Conservation (phyloP, 352 stramenopile genomes). For the Phytophthora palmivora region DNA sequence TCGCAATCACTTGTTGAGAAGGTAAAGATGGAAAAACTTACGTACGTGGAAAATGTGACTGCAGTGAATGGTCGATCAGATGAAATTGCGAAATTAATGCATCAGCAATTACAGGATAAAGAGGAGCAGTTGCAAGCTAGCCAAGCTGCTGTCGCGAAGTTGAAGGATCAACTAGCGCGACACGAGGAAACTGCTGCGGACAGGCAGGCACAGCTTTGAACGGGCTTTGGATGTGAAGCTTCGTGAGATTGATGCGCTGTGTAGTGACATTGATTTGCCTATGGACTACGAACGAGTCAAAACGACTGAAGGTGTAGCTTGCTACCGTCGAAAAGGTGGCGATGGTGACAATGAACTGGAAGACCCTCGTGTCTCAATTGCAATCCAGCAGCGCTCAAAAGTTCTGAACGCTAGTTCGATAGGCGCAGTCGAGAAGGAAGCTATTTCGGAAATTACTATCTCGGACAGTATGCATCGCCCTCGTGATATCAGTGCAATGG, state of each 20-base stretch:
- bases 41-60: constrained; percentile 6
- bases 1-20: constrained; percentile 31
- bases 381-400: constrained; percentile 26
- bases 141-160: constrained; percentile 38
- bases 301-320: constrained; percentile 59
- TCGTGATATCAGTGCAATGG: constrained; percentile 32
- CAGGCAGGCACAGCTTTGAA: constrained; percentile 49
- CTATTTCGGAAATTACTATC: constrained; percentile 2
- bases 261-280: constrained; percentile 52
- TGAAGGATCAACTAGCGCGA: constrained; percentile 50
- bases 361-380: constrained; percentile 59
- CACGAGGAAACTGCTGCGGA: constrained; percentile 57
- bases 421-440: constrained; percentile 3
- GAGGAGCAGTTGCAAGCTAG: constrained; percentile 37
- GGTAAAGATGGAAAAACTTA: constrained; percentile 24
- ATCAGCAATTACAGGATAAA: constrained; percentile 52
- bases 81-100: constrained; percentile 23
- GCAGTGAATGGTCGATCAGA: not conserved
- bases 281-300: constrained; percentile 51
- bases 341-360: constrained; percentile 48
- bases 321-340: constrained; percentile 50
- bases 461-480: constrained; percentile 25
- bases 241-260: constrained; percentile 63
- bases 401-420: not conserved
- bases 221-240: constrained; percentile 60